phyloP scores from a whole-genome alignment of 2,329 filamentous ascomycete species.

The Trichoderma atroviride region DNA sequence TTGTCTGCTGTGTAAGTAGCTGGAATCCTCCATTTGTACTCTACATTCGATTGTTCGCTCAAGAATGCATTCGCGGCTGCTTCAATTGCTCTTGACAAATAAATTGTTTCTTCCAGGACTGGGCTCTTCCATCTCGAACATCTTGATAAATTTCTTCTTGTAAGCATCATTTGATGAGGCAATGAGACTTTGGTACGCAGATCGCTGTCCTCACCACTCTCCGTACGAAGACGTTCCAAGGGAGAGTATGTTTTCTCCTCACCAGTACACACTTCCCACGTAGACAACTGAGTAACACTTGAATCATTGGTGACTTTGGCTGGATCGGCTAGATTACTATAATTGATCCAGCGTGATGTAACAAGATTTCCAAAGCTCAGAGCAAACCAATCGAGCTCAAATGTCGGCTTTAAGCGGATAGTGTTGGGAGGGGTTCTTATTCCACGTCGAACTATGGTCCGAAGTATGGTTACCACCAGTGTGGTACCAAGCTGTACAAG shows the following conservation, averaged over 20 bases:
- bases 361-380: neutral
- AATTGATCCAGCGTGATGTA: neutral
- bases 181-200: neutral
- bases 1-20: neutral
- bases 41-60: fast-evolving
- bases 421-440: neutral
- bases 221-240: no score
- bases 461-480: neutral
- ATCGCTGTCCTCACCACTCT: no score
- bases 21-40: neutral
- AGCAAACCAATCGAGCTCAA: slow-evolving; percentile 18
- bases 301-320: no score
- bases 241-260: no score
- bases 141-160: fast-evolving
- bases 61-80: neutral
- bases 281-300: no score
- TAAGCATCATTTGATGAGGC: neutral
- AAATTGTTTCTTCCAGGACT: slow-evolving; percentile 13
- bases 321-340: no score
- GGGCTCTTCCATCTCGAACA: neutral
- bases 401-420: neutral
- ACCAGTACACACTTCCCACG: no score
- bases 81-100: slow-evolving; percentile 31
- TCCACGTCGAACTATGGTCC: slow-evolving; percentile 7
- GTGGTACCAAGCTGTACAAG: neutral